Conservation (phyloP, 257 asterid species). For the Petrea volubilis region DNA sequence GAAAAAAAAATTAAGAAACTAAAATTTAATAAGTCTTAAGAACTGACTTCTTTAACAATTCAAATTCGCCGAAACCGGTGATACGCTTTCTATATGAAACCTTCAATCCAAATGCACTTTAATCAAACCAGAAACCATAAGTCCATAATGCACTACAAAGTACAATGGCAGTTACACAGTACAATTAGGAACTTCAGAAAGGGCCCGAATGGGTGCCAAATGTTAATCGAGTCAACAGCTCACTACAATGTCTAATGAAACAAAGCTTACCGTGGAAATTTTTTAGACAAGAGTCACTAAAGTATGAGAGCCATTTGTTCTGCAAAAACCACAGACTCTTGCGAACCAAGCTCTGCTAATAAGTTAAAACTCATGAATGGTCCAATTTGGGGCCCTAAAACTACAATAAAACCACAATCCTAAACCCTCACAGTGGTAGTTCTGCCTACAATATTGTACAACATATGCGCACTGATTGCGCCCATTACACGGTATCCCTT, state of each 20-base stretch:
- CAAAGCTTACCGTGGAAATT: neutral
- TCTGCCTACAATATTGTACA: conserved; percentile 34
- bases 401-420: conserved; percentile 12
- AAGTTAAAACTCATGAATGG: conserved; percentile 8
- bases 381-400: neutral
- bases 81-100: neutral
- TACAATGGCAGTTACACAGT: too few relatives aligned
- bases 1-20: too few relatives aligned
- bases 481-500: conserved; percentile 4
- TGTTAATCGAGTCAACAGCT: neutral
- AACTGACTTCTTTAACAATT: neutral
- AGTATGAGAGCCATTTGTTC: neutral
- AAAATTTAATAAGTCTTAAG: neutral
- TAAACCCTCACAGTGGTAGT: conserved; percentile 27
- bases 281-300: neutral
- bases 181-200: too few relatives aligned
- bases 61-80: neutral
- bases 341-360: conserved; percentile 15
- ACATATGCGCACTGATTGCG: conserved; percentile 20
- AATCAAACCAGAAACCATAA: neutral
- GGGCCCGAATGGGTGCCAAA: neutral
- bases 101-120: neutral
- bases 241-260: neutral
- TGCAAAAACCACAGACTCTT: neutral
- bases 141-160: too few relatives aligned